These are phyloP conservation scores for Fusarium sp. DNA, from an alignment of 2,329 filamentous ascomycete genomes.

Conservation along the genomic window DNA sequence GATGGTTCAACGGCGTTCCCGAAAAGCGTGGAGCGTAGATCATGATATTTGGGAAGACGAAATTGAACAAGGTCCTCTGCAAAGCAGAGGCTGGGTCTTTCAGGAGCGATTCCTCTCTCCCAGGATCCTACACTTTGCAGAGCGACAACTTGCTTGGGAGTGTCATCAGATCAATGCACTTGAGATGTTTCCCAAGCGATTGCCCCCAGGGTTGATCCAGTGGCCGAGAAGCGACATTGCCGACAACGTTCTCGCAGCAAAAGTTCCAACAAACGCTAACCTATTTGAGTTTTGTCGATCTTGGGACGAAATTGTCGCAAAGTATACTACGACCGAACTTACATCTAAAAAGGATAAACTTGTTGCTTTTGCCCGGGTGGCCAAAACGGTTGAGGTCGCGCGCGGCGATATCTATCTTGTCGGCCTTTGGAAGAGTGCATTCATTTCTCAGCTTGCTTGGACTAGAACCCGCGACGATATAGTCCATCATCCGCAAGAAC, in stretches of 20 bases:
- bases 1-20: not conserved
- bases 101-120: conserved; percentile 23
- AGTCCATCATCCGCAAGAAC: not conserved
- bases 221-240: not conserved
- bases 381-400: not conserved
- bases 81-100: conserved; percentile 27
- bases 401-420: conserved; percentile 8
- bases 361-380: conserved; percentile 4
- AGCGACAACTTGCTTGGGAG: conserved; percentile 25
- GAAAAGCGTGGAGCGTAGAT: not conserved
- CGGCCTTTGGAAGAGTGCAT: not conserved
- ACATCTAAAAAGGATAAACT: not conserved
- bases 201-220: not conserved
- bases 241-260: not conserved
- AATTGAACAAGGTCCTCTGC: not conserved
- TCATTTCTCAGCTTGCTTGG: not conserved
- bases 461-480: not conserved
- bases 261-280: not conserved
- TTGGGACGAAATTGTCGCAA: conserved; percentile 2
- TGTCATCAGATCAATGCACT: conserved; percentile 11
- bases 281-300: not conserved
- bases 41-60: conserved; percentile 13
- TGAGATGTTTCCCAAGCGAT: conserved; percentile 18
- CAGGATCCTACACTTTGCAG: conserved; percentile 17
- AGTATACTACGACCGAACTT: not conserved